Base-by-base conservation (phyloP, 75 land plant species). In the Sequoiadendron giganteum region DNA sequence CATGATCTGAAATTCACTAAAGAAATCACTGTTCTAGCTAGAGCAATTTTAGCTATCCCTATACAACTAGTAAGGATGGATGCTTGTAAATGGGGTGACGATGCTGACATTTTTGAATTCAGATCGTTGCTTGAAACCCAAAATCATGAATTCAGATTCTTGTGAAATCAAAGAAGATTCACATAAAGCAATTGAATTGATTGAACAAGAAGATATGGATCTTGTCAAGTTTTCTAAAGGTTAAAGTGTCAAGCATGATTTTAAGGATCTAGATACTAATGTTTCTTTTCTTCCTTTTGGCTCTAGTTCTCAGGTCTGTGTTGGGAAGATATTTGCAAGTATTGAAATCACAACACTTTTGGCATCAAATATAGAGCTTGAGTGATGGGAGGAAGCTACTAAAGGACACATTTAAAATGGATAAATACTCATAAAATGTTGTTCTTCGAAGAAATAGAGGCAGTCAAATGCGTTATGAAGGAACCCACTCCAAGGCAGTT, bases 201-300 rank as follows among this genome's bases (percentile, higher is more conserved):
- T 28, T 7, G n/a, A 80, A 21, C 21, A 80, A 42, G 45, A 42
- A 42, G 84, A 42, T 82, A 45, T 13, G 13, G 48, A 82, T 82
- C 32, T 18, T 82, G 49, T 47, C 16, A 10, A 82, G 10, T 15
- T 52, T 78, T 86, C 47, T 54, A 72, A 86, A 42, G 70, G 19
- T 72, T 15, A 84, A 56, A 70, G 86, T 87, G 42, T 56, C 43
- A 52, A 18, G 36, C 85, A 47, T 80, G 85, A 90, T 38, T 81
- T 93, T 68, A 85, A 88, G 82, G 89, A 88, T 68, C 90, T 89
- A 82, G 88, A 89, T 82, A 77, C 65, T 16, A 90, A 90, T 88
- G 78, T 89, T 28, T 90, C 91, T 15, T 94, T 94, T 87, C 94
- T 94, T 79, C 92, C 94, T 72, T 94, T 94, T 90, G 95, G 95